Conservation (phyloP, 441 rosid genomes). For the Mallotus japonicus region DNA sequence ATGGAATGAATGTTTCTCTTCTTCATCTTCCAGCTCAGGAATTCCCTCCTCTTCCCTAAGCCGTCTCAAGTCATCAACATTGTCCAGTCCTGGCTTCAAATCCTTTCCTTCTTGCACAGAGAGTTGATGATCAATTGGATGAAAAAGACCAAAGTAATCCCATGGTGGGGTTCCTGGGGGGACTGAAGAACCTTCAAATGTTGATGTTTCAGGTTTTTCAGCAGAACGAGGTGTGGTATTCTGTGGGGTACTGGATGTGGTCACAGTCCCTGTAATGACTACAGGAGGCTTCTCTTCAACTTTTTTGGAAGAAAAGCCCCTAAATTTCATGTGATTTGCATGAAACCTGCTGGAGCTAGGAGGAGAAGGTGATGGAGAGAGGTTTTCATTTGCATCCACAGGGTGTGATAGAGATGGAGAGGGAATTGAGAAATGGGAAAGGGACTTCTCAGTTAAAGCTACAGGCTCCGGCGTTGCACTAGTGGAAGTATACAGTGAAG, state of each 20-base stretch:
- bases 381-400: slow-evolving; percentile 41
- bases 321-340: slow-evolving; percentile 70
- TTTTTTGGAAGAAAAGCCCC: slow-evolving; percentile 51
- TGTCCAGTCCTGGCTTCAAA: slow-evolving; percentile 37
- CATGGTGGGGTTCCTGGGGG: slow-evolving; percentile 65
- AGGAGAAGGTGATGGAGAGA: slow-evolving; percentile 66
- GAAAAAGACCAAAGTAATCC: slow-evolving; percentile 83
- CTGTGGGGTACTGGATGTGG: slow-evolving; percentile 53
- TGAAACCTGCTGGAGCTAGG: slow-evolving; percentile 55
- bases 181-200: slow-evolving; percentile 47
- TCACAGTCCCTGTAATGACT: slow-evolving; percentile 43
- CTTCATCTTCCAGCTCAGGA: slow-evolving; percentile 68
- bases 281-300: slow-evolving; percentile 73
- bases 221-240: slow-evolving; percentile 38
- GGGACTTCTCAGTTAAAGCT: slow-evolving; percentile 59
- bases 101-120: slow-evolving; percentile 54
- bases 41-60: slow-evolving; percentile 61
- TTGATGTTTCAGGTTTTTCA: slow-evolving; percentile 47
- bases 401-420: slow-evolving; percentile 64
- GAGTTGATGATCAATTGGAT: slow-evolving; percentile 61
- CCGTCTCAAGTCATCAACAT: slow-evolving; percentile 47
- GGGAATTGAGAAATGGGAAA: slow-evolving; percentile 61
- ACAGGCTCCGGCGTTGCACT: slow-evolving; percentile 77
- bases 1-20: slow-evolving; percentile 52
- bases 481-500: slow-evolving; percentile 73